phyloP scores from a whole-genome alignment of 768 basidiomycete genomes.

The Hygrocybe coccinea region DNA sequence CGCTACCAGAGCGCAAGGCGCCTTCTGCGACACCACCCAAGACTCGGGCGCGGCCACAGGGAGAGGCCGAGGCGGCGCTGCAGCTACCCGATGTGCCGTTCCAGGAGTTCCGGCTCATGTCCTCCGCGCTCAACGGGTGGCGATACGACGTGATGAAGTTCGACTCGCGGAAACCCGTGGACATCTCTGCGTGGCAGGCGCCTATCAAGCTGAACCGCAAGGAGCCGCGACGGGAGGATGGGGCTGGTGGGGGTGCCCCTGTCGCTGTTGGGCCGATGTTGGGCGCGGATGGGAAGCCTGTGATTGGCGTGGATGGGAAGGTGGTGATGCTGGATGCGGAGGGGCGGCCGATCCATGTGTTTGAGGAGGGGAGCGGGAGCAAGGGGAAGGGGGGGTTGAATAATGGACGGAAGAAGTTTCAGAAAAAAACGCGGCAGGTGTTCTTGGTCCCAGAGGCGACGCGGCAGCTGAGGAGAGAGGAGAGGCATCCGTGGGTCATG shows the following conservation, averaged over 20 bases:
- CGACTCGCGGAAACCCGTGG: conserved; percentile 66
- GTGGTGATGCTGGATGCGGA: conserved; percentile 80
- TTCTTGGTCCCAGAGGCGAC: conserved; percentile 75
- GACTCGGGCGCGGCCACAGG: conserved; percentile 33
- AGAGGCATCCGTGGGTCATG: conserved; percentile 88
- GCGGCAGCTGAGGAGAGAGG: conserved; percentile 75
- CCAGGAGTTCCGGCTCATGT: conserved; percentile 75
- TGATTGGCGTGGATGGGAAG: conserved; percentile 70
- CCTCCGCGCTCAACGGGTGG: conserved; percentile 78
- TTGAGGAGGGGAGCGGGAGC: conserved; percentile 26
- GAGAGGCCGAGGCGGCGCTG: conserved; percentile 47
- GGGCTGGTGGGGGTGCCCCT: conserved; percentile 31
- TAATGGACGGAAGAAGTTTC: conserved; percentile 65
- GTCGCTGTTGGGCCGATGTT: conserved; percentile 68
- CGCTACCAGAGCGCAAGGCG: neutral
- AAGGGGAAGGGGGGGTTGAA: conserved; percentile 43
- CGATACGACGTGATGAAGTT: conserved; percentile 94
- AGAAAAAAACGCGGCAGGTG: conserved; percentile 81
- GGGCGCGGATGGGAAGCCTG: conserved; percentile 79
- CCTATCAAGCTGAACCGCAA: conserved; percentile 89
- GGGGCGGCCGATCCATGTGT: conserved; percentile 58
- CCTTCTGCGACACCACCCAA: conserved; percentile 16
- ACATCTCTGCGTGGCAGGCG: conserved; percentile 60
- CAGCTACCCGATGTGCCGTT: conserved; percentile 63
- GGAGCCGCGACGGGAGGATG: conserved; percentile 56